phyloP scores from a whole-genome alignment of 495 filamentous ascomycete genomes.

The Penicillium manginii region DNA sequence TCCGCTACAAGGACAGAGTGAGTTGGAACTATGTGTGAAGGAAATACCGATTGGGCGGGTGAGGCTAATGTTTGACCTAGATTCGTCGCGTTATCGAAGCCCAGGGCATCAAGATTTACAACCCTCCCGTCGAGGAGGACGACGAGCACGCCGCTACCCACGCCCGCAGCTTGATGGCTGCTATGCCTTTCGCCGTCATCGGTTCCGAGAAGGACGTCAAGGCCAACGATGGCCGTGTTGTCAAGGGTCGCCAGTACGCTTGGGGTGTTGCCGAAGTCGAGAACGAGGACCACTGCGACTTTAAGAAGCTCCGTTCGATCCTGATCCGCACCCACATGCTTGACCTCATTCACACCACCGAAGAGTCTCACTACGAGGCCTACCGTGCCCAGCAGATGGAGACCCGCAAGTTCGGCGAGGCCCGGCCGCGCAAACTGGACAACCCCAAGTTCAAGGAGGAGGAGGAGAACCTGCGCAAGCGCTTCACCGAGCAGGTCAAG shows the following conservation, averaged over 20 bases:
- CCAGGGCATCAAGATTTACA: conserved; percentile 99
- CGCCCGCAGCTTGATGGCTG: conserved; percentile 88
- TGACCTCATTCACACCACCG: conserved; percentile 98
- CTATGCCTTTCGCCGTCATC: conserved; percentile 98
- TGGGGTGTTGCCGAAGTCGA: conserved; percentile 99
- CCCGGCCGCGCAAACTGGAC: conserved; percentile 93
- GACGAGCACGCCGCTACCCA: conserved; percentile 95
- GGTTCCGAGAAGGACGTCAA: conserved; percentile 99
- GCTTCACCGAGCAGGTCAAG: conserved; percentile 99
- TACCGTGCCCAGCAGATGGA: conserved; percentile 99
- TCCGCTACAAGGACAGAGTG: conserved; percentile 92
- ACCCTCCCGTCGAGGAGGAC: conserved; percentile 95
- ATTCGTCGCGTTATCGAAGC: conserved; percentile 94
- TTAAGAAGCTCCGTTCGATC: conserved; percentile 99
- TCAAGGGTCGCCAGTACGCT: conserved; percentile 98
- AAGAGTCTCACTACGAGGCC: conserved; percentile 98
- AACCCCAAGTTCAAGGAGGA: conserved; percentile 99
- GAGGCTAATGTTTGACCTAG: conserved; percentile 47
- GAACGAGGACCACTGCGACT: conserved; percentile 99
- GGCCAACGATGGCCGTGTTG: conserved; percentile 89
- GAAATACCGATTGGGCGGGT: background rate
- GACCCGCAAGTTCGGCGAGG: conserved; percentile 98
- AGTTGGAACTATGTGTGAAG: conserved; percentile 23
- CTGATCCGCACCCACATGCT: conserved; percentile 99
- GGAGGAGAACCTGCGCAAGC: conserved; percentile 95